Base-by-base conservation (phyloP, 2,329 filamentous ascomycete species). In the Cytospora paraplurivora region DNA sequence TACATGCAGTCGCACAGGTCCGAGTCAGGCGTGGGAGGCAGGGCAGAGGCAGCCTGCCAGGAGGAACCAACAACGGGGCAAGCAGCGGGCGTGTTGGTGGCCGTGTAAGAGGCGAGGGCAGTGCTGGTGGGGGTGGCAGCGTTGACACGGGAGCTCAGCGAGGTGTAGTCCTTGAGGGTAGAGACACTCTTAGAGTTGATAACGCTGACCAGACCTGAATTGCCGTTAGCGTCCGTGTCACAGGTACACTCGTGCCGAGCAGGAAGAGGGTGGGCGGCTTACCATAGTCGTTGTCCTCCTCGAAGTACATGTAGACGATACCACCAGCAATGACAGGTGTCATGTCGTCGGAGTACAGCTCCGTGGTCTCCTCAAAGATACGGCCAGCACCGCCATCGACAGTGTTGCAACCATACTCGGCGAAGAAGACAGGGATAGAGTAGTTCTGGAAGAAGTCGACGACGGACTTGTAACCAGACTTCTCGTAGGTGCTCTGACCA, bases 271-370 rank as follows among this genome's bases (percentile, higher is more conserved):
- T 13, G 5, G 7, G 15, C 12, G 19, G 47, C 64, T 47, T 50
- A 67, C 65, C 65, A 19, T 67, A 67, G 75, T 97, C 81, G 81
- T 98, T 98, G 58, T 73, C 79, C 77, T 97, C 93, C 81, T 97
- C 85, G 81, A 93, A 94, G 82, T 95, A 99, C 92, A 97, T 96
- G 85, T 98, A 99, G 75, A 98, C 93, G 69, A 99, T 97, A 78
- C 94, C 95, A 71, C 95, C 95, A 62, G 91, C 96, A 87, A 95
- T 95, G 73, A 97, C 92, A 11, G 78, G 77, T 34, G 87, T 90
- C 95, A 99, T 99, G 66, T 93, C 75, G 65, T 82, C 74, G 59
- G 88, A 87, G 79, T 91, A 99, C 11, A 99, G 86, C 60, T 90
- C 89, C 52, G 79, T 82, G 51, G 96, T 93, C 76, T 99, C 96